Conservation (phyloP, 371 early-diverging fungal genomes). For the Apophysomyces variabilis region DNA sequence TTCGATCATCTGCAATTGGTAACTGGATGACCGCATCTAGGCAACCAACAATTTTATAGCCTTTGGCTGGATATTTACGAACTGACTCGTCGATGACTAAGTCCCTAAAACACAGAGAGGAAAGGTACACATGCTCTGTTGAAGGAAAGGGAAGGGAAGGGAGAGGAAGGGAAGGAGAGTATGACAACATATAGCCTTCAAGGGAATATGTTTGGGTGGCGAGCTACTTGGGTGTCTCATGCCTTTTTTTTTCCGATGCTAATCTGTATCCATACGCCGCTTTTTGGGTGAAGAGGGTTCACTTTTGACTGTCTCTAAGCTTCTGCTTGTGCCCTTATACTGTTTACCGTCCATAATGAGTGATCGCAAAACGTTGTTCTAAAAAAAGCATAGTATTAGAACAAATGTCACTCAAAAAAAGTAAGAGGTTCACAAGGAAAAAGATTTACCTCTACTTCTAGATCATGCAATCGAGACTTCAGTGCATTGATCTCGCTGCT, state of each 20-base stretch:
- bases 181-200: not conserved
- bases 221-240: too few relatives aligned
- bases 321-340: not conserved
- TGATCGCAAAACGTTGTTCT: constrained; percentile 34
- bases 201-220: not conserved
- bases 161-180: not conserved
- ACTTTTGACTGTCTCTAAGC: not conserved
- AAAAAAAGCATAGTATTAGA: not conserved
- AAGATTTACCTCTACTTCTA: constrained; percentile 39
- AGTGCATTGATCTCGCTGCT: constrained; percentile 15
- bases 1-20: too few relatives aligned
- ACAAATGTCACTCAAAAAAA: not conserved
- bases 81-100: too few relatives aligned
- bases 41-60: too few relatives aligned
- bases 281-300: constrained; percentile 2
- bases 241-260: not conserved
- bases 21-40: too few relatives aligned
- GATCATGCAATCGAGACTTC: constrained; percentile 31
- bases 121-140: too few relatives aligned
- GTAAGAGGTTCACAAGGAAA: not conserved
- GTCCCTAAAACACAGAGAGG: too few relatives aligned
- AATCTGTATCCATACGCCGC: constrained; percentile 4
- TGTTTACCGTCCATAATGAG: constrained; percentile 18
- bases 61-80: too few relatives aligned
- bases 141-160: not conserved